Evolutionary conservation across 75 land plant genomes (phyloP).

Genomic region (Selaginella tamariscina): DNA sequence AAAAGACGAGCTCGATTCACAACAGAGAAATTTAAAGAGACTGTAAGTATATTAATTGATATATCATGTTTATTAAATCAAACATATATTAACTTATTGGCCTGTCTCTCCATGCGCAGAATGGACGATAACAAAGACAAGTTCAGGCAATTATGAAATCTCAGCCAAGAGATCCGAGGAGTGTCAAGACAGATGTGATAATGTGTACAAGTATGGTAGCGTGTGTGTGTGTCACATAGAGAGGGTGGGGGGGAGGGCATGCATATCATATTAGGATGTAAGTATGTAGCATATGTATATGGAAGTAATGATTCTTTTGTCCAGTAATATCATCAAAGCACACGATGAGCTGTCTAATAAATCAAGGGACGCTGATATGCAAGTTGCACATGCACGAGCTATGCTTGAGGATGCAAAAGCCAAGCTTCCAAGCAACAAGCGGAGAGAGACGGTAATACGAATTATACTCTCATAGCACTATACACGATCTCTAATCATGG

Average conservation of each 20-base stretch:
- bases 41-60: neutral
- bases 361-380: slow-evolving; percentile 63
- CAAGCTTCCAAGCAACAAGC: slow-evolving; percentile 45
- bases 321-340: slow-evolving; percentile 43
- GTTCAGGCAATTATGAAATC: slow-evolving; percentile 33
- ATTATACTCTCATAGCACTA: no score
- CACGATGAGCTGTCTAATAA: slow-evolving; percentile 54
- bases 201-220: slow-evolving; percentile 40
- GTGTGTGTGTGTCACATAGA: no score
- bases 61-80: neutral
- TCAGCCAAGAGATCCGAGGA: neutral
- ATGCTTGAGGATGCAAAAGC: slow-evolving; percentile 54
- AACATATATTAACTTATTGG: no score
- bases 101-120: no score
- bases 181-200: neutral
- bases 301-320: neutral
- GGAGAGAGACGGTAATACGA: slow-evolving; percentile 58
- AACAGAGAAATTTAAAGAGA: neutral
- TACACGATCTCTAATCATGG: no score
- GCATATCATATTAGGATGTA: neutral
- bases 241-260: neutral
- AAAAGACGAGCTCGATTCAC: neutral
- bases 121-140: slow-evolving; percentile 36
- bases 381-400: slow-evolving; percentile 46
- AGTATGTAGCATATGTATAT: neutral